Conservation (phyloP, 306 rosid genomes). For the Parietaria judaica region DNA sequence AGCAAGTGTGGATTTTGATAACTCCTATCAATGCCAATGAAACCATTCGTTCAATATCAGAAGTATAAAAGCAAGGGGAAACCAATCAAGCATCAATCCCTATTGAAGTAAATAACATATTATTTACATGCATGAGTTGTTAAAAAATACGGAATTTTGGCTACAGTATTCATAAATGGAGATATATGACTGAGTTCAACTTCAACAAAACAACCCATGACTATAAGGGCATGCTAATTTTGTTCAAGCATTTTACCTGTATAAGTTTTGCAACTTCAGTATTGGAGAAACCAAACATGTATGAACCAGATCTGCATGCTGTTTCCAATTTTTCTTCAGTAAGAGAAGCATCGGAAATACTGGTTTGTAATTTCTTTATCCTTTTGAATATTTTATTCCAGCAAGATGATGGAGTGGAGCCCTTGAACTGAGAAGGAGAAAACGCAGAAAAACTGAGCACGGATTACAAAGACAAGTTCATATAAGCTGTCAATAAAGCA, state of each 20-base stretch:
- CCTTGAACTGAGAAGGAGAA: slow-evolving; percentile 53
- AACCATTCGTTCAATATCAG: slow-evolving; percentile 14
- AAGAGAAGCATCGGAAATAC: slow-evolving; percentile 37
- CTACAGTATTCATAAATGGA: background rate
- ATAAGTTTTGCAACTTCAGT: slow-evolving; percentile 74
- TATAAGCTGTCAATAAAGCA: background rate
- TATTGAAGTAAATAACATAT: background rate
- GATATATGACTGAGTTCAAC: background rate
- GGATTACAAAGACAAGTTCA: background rate
- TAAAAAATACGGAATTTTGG: no score
- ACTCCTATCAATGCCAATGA: slow-evolving; percentile 46
- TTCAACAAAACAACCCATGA: background rate
- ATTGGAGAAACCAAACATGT: slow-evolving; percentile 90
- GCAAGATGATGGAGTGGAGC: slow-evolving; percentile 78
- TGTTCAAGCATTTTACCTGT: slow-evolving; percentile 33
- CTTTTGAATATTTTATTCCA: slow-evolving; percentile 77
- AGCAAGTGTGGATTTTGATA: slow-evolving; percentile 53
- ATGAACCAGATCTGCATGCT: slow-evolving; percentile 62
- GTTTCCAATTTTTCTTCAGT: slow-evolving; percentile 37
- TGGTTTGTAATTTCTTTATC: slow-evolving; percentile 45
- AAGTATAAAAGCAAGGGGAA: slow-evolving; percentile 1
- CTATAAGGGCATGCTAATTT: background rate
- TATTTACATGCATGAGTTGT: no score
- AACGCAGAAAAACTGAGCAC: slow-evolving; percentile 10
- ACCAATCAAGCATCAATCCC: background rate